Evolutionary conservation across 2,329 filamentous ascomycete genomes (phyloP).

Genomic region (Dothistroma septosporum): DNA sequence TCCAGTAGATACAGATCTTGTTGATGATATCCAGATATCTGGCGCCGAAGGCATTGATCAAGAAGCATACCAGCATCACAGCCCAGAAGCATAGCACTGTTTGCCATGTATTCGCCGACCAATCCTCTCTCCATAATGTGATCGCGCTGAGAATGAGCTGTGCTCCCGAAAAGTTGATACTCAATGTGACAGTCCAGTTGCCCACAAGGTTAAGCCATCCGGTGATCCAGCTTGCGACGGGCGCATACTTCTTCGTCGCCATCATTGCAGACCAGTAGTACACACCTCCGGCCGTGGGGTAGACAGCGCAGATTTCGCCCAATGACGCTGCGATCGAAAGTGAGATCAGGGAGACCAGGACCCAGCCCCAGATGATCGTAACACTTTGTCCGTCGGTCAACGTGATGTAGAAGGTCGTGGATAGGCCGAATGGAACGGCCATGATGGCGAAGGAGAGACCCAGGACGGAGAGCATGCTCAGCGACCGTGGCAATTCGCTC

Average conservation of each 20-base stretch:
- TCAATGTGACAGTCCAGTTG: slow-evolving; percentile 63
- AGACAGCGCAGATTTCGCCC: slow-evolving; percentile 66
- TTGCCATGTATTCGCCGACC: slow-evolving; percentile 63
- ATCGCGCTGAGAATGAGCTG: slow-evolving; percentile 66
- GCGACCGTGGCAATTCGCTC: slow-evolving; percentile 60
- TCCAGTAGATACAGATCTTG: slow-evolving; percentile 71
- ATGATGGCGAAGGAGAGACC: slow-evolving; percentile 71
- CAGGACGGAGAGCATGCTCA: slow-evolving; percentile 66
- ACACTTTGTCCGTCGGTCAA: slow-evolving; percentile 65
- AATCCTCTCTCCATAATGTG: slow-evolving; percentile 65
- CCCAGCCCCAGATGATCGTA: slow-evolving; percentile 67
- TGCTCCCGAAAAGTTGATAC: slow-evolving; percentile 69
- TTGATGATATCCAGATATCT: slow-evolving; percentile 65
- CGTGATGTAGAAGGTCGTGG: slow-evolving; percentile 65
- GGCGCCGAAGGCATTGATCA: slow-evolving; percentile 61
- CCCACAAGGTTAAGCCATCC: slow-evolving; percentile 70
- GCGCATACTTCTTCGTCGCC: slow-evolving; percentile 59
- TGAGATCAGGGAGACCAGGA: slow-evolving; percentile 61
- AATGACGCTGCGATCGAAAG: slow-evolving; percentile 61
- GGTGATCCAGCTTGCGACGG: slow-evolving; percentile 64
- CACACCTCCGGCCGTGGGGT: slow-evolving; percentile 64
- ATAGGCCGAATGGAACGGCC: slow-evolving; percentile 65
- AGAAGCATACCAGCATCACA: slow-evolving; percentile 61
- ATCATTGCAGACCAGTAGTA: slow-evolving; percentile 70
- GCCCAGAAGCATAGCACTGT: slow-evolving; percentile 70